These are phyloP conservation scores for Fusarium staphyleae DNA, from an alignment of 2,329 filamentous ascomycete genomes.

Conservation along the genomic window DNA sequence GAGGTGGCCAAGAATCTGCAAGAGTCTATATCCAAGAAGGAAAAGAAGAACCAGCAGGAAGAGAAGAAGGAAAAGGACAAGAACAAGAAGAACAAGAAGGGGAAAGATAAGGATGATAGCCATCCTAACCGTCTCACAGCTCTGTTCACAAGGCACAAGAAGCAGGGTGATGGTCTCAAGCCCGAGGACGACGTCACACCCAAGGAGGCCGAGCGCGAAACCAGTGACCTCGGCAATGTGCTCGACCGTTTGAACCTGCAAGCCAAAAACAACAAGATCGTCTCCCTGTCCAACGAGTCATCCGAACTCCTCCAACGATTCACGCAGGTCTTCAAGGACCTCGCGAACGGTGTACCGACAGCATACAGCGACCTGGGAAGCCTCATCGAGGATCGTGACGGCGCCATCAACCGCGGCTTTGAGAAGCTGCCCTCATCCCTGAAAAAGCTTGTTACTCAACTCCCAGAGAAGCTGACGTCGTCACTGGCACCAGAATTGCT, in stretches of 20 bases:
- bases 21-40: constrained; percentile 43
- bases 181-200: constrained; percentile 51
- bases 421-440: constrained; percentile 78
- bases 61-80: constrained; percentile 23
- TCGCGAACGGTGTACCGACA: constrained; percentile 90
- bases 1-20: constrained; percentile 42
- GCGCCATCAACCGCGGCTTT: constrained; percentile 64
- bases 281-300: constrained; percentile 84
- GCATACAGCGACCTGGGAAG: constrained; percentile 85
- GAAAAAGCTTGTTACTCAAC: constrained; percentile 83
- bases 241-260: constrained; percentile 86
- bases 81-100: constrained; percentile 41
- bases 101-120: constrained; percentile 45
- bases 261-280: constrained; percentile 83
- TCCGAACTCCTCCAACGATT: constrained; percentile 83
- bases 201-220: constrained; percentile 57
- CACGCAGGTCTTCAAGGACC: constrained; percentile 88
- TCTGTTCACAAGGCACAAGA: constrained; percentile 49
- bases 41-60: constrained; percentile 29
- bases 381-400: constrained; percentile 67
- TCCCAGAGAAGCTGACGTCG: constrained; percentile 82
- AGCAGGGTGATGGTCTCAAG: constrained; percentile 48
- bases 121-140: constrained; percentile 47
- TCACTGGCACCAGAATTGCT: constrained; percentile 82
- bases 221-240: constrained; percentile 78